Evolutionary conservation across 1,139 yeast species (phyloP).

Genomic region (Geotrichum australiense): DNA sequence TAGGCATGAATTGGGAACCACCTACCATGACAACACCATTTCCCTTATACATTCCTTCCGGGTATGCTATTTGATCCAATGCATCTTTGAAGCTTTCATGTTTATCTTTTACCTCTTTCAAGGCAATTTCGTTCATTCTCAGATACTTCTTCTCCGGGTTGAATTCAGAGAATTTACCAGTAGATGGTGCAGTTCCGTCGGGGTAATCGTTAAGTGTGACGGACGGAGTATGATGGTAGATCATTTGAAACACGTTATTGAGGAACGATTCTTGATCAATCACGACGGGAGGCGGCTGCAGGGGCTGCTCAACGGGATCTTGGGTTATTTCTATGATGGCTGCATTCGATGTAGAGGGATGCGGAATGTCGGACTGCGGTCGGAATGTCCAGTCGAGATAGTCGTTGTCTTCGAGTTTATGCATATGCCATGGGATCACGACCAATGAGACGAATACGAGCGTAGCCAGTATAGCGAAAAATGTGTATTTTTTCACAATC

Average conservation of each 20-base stretch:
- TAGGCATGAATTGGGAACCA: conserved; percentile 72
- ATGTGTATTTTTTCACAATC: background rate
- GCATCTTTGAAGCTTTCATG: conserved; percentile 39
- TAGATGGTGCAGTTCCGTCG: conserved; percentile 9
- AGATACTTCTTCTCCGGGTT: conserved; percentile 1
- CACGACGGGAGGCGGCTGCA: background rate
- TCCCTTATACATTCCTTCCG: conserved; percentile 37
- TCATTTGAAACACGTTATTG: conserved; percentile 6
- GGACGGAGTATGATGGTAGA: conserved; percentile 4
- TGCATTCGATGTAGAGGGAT: too few relatives aligned
- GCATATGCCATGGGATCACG: conserved; percentile 8
- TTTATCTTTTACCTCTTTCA: conserved; percentile 27
- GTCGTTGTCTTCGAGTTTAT: background rate
- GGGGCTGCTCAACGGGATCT: too few relatives aligned
- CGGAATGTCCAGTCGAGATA: too few relatives aligned
- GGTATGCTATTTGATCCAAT: conserved; percentile 27
- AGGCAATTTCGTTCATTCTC: conserved; percentile 44
- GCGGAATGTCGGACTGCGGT: too few relatives aligned
- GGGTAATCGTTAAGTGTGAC: conserved; percentile 7
- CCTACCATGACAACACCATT: conserved; percentile 78
- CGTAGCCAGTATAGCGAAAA: background rate
- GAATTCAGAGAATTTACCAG: conserved; percentile 40
- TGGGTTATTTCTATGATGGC: too few relatives aligned
- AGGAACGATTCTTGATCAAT: background rate
- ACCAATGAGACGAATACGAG: conserved; percentile 8